phyloP scores from a whole-genome alignment of 1,284 basidiomycete genomes.

The Naganishia albida region DNA sequence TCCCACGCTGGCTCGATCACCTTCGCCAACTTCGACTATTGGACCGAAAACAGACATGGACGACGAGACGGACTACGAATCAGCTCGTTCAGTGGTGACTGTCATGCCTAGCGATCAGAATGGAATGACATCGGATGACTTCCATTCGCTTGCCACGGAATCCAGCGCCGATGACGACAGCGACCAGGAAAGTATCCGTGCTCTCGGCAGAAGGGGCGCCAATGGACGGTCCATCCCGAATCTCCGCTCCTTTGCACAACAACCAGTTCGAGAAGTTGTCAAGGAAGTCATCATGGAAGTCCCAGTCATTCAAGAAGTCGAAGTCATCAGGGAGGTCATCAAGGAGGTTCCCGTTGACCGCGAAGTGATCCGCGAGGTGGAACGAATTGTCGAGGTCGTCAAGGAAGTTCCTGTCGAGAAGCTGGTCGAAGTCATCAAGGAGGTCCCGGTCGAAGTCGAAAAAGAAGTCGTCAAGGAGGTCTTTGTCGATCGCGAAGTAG shows the following conservation, averaged over 20 bases:
- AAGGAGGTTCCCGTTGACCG: conserved; percentile 34
- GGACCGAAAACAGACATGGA: conserved; percentile 31
- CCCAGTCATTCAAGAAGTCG: conserved; percentile 38
- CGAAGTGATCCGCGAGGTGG: conserved; percentile 33
- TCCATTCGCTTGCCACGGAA: conserved; percentile 48
- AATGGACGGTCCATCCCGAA: conserved; percentile 11
- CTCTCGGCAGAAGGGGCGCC: conserved; percentile 48
- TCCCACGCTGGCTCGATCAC: conserved; percentile 36
- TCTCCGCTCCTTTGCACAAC: neutral
- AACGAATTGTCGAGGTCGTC: conserved; percentile 30
- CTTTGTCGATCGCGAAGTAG: conserved; percentile 41
- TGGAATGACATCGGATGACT: conserved; percentile 59
- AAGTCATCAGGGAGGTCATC: conserved; percentile 39
- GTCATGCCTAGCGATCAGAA: conserved; percentile 64
- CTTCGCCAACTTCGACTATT: conserved; percentile 32
- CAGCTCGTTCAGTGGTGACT: conserved; percentile 70
- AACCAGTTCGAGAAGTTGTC: conserved; percentile 34
- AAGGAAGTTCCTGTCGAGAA: conserved; percentile 31
- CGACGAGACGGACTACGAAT: conserved; percentile 70
- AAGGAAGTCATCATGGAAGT: conserved; percentile 47
- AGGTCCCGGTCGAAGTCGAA: conserved; percentile 35
- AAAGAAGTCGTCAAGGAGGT: conserved; percentile 44
- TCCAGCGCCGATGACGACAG: conserved; percentile 61
- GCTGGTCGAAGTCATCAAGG: conserved; percentile 38
- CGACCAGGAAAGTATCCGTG: conserved; percentile 65